Evolutionary conservation across 1,139 yeast species (phyloP).

Genomic region (Eremothecium coryli): DNA sequence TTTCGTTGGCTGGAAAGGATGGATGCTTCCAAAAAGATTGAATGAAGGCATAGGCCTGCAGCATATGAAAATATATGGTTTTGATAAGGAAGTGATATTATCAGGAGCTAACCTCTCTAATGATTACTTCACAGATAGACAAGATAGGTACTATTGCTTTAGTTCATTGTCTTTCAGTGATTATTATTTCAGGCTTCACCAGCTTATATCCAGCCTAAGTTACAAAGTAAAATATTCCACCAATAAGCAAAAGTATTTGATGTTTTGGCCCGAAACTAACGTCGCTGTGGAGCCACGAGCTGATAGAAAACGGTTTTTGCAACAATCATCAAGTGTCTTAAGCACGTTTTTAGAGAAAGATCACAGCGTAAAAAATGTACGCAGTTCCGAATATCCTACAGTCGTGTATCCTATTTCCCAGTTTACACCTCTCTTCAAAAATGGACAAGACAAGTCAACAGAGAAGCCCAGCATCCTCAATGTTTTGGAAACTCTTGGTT

Average conservation of each 20-base stretch:
- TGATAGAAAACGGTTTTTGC: conserved; percentile 47
- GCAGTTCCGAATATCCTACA: conserved; percentile 37
- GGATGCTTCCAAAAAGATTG: conserved; percentile 66
- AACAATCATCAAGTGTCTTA: conserved; percentile 49
- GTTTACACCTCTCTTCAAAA: conserved; percentile 64
- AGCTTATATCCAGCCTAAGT: conserved; percentile 57
- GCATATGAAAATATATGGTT: conserved; percentile 95
- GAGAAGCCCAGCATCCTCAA: conserved; percentile 66
- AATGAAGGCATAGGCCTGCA: conserved; percentile 91
- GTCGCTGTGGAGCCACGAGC: conserved; percentile 63
- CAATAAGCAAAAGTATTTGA: conserved; percentile 42
- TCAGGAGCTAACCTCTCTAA: conserved; percentile 87
- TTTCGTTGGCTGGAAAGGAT: conserved; percentile 55
- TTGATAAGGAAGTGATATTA: conserved; percentile 80
- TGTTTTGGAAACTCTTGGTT: conserved; percentile 49
- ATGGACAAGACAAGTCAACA: conserved; percentile 54
- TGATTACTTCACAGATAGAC: conserved; percentile 93
- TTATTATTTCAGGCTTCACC: conserved; percentile 63
- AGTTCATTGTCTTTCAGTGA: conserved; percentile 48
- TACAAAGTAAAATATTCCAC: conserved; percentile 50
- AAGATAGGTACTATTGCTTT: conserved; percentile 81
- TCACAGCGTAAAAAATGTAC: conserved; percentile 1
- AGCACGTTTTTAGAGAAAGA: conserved; percentile 45
- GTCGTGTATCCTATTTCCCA: conserved; percentile 90
- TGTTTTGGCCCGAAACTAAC: conserved; percentile 72